Conservation (phyloP, 139 green algal species). For the Chlorella sp. region DNA sequence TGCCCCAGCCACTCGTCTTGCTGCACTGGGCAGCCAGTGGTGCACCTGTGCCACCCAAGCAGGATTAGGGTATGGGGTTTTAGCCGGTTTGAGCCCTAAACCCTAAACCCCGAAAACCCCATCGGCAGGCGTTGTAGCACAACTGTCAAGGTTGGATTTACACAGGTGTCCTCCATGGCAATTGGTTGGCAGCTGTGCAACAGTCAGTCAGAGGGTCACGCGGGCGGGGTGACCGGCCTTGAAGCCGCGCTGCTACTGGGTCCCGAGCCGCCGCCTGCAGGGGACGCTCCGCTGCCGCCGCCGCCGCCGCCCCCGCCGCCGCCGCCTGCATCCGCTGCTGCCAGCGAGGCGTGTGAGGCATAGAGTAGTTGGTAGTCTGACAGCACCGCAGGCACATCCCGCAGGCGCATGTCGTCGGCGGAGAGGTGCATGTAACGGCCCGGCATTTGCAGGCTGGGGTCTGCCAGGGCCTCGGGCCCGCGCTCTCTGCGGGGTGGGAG, state of each 20-base stretch:
- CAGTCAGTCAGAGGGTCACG: background rate
- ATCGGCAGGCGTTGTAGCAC: too few relatives aligned
- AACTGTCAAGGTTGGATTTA: too few relatives aligned
- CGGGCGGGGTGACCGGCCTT: background rate
- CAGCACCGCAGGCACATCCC: conserved; percentile 37
- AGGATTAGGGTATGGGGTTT: too few relatives aligned
- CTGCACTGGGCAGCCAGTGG: too few relatives aligned
- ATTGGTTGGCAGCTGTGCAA: background rate
- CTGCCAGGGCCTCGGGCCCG: conserved; percentile 5
- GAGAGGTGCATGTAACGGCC: conserved; percentile 42
- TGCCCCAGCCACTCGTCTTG: too few relatives aligned
- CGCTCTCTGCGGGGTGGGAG: conserved; percentile 19
- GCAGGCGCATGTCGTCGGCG: conserved; percentile 33
- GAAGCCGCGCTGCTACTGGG: background rate
- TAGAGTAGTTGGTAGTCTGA: conserved; percentile 37
- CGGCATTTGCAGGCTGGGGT: conserved; percentile 9
- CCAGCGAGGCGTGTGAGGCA: conserved; percentile 16
- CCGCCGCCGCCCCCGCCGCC: background rate
- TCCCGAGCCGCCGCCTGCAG: too few relatives aligned
- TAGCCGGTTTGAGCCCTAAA: too few relatives aligned
- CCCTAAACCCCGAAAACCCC: too few relatives aligned
- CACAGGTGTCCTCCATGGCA: too few relatives aligned
- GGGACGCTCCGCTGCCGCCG: background rate
- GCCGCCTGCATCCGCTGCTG: background rate
- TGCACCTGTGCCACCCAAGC: too few relatives aligned